A percentile compares a stretch with the other conserved stretches of the same genome.
These are phyloP conservation scores for Haplosporangium gracile DNA, from an alignment of 192 early-diverging fungal species.

Conservation along the genomic window DNA sequence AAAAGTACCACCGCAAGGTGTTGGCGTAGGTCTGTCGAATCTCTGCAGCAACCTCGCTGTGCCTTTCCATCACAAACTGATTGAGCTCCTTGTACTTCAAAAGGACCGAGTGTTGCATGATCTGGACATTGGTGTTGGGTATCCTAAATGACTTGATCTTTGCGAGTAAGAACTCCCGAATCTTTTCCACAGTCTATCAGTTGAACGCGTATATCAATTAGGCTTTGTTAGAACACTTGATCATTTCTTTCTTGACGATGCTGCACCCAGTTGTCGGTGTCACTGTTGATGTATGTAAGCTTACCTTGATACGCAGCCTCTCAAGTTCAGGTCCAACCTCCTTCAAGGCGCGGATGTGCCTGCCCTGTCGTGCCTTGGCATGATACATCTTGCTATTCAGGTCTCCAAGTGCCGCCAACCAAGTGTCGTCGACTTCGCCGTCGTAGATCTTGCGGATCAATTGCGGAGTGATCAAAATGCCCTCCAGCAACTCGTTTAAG, in stretches of 20 bases:
- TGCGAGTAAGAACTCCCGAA: constrained; percentile 89
- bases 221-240: not conserved
- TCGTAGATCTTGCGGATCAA: constrained; percentile 89
- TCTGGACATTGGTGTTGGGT: constrained; percentile 93
- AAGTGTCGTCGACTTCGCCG: constrained; percentile 92
- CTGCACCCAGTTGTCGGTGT: no score
- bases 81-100: constrained; percentile 94
- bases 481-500: constrained; percentile 84
- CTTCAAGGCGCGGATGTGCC: constrained; percentile 82
- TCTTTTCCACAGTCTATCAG: constrained; percentile 81
- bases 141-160: constrained; percentile 89
- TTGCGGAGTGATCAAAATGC: constrained; percentile 84
- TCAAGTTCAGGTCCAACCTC: constrained; percentile 96
- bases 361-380: constrained; percentile 80
- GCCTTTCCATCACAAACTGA: constrained; percentile 90
- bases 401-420: constrained; percentile 85
- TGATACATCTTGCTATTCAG: constrained; percentile 91
- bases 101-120: constrained; percentile 92
- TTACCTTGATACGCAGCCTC: constrained; percentile 81
- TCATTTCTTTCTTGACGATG: not conserved
- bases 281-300: not conserved
- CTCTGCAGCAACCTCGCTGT: constrained; percentile 89
- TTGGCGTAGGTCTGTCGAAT: constrained; percentile 89
- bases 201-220: not conserved
- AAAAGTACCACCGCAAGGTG: constrained; percentile 88